A percentile compares a stretch with the other conserved stretches of the same genome.
phyloP scores from a whole-genome alignment of 805 yeast genomes.

The Nakazawaea anatomiae region DNA sequence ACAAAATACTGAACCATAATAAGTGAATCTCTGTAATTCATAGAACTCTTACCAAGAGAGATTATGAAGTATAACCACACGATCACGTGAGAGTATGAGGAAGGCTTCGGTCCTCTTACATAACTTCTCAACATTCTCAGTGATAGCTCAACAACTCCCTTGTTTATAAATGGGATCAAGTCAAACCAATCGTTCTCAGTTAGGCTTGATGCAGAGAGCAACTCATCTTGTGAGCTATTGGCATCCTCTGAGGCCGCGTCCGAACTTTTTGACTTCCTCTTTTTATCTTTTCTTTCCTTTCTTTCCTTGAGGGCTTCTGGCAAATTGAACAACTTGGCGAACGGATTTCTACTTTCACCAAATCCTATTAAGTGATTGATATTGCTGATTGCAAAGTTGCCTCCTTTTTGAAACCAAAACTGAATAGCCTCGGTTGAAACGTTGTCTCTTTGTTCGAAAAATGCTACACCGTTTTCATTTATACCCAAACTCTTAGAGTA shows the following conservation, averaged over 20 bases:
- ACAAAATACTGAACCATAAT: slow-evolving; percentile 45
- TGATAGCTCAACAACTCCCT: slow-evolving; percentile 63
- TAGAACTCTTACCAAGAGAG: slow-evolving; percentile 53
- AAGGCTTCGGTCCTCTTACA: slow-evolving; percentile 62
- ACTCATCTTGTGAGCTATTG: slow-evolving; percentile 14
- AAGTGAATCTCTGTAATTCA: slow-evolving; percentile 37
- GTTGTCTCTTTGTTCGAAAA: slow-evolving; percentile 44
- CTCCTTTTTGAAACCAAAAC: slow-evolving; percentile 73
- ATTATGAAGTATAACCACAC: slow-evolving; percentile 74
- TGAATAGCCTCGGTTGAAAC: slow-evolving; percentile 42
- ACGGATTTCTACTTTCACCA: slow-evolving; percentile 71
- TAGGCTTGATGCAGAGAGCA: slow-evolving; percentile 23
- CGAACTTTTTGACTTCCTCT: slow-evolving; percentile 33
- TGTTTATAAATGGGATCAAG: slow-evolving; percentile 49
- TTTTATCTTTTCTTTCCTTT: slow-evolving; percentile 64
- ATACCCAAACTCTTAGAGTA: slow-evolving; percentile 65
- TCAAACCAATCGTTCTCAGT: slow-evolving; percentile 46
- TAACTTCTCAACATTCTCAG: slow-evolving; percentile 63
- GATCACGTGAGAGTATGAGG: slow-evolving; percentile 66
- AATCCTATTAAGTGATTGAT: slow-evolving; percentile 71
- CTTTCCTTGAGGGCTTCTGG: slow-evolving; percentile 70
- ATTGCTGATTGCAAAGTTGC: slow-evolving; percentile 71
- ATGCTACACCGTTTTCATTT: slow-evolving; percentile 57
- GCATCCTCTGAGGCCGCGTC: slow-evolving; percentile 21
- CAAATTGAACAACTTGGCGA: slow-evolving; percentile 66